Evolutionary conservation across 1,284 basidiomycete genomes (phyloP).

Genomic region (Kwoniella shivajii): DNA sequence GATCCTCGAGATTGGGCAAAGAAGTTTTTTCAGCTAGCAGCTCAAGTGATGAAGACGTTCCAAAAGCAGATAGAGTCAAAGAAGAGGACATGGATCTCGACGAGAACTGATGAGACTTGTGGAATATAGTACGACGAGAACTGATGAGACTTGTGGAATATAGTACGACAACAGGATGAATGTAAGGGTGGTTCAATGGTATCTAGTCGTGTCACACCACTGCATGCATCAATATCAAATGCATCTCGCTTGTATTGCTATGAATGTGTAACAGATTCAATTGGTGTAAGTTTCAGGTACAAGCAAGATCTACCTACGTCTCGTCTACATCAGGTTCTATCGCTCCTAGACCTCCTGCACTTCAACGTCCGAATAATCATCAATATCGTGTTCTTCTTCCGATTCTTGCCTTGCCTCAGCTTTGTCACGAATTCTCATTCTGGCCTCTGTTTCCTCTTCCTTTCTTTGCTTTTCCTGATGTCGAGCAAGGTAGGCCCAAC

Average conservation of each 20-base stretch:
- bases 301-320: too few species aligned
- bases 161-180: too few species aligned
- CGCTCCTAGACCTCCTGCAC: too few species aligned
- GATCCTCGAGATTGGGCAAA: slow-evolving; percentile 39
- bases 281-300: too few species aligned
- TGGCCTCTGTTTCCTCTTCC: not conserved
- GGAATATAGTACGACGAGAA: slow-evolving; percentile 4
- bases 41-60: slow-evolving; percentile 27
- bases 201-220: too few species aligned
- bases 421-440: not conserved
- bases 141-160: not conserved
- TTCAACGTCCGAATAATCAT: too few species aligned
- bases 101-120: not conserved
- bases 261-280: too few species aligned
- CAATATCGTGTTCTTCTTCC: not conserved
- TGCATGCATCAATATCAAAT: too few species aligned
- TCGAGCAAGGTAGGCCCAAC: not conserved
- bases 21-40: slow-evolving; percentile 42
- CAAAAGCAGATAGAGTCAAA: slow-evolving; percentile 18
- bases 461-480: not conserved
- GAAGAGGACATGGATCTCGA: slow-evolving; percentile 25
- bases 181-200: too few species aligned
- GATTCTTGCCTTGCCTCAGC: not conserved
- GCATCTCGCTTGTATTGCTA: too few species aligned
- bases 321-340: too few species aligned